These are phyloP conservation scores for Gossypium herbaceum DNA, from an alignment of 345 rosid genomes.

Conservation along the genomic window DNA sequence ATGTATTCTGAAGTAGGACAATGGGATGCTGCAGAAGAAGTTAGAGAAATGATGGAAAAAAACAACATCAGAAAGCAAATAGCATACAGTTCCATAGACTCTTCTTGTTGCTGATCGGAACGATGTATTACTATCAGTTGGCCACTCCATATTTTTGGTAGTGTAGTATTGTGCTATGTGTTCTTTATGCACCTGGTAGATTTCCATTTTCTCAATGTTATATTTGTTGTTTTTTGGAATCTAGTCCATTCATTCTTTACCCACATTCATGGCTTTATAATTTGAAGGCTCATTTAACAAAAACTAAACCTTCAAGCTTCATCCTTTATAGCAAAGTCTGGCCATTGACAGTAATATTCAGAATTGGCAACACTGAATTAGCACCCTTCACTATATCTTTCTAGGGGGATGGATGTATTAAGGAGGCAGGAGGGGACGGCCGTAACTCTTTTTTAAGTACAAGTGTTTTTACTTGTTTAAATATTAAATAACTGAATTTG, in stretches of 20 bases:
- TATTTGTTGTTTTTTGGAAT: too few relatives aligned
- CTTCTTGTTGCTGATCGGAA: slow-evolving; percentile 6
- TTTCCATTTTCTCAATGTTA: too few relatives aligned
- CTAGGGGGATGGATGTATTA: too few relatives aligned
- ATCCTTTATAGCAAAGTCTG: neutral
- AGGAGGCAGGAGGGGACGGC: too few relatives aligned
- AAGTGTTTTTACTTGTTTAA: too few relatives aligned
- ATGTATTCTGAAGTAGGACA: slow-evolving; percentile 13
- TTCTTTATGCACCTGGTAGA: too few relatives aligned
- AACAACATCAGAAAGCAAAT: slow-evolving; percentile 11
- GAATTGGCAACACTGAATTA: neutral
- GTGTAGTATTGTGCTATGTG: too few relatives aligned
- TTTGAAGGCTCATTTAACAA: neutral
- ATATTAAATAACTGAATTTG: too few relatives aligned
- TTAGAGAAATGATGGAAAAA: slow-evolving; percentile 20
- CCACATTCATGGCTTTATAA: neutral
- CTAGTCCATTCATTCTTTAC: too few relatives aligned
- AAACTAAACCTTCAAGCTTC: neutral
- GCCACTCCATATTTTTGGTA: neutral
- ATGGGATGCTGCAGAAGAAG: slow-evolving; percentile 18
- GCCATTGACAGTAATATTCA: neutral
- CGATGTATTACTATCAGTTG: neutral
- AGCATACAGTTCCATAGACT: slow-evolving; percentile 13
- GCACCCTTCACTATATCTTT: neutral
- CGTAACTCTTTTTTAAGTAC: too few relatives aligned